Evolutionary conservation across 257 asterid species (phyloP), one percentile per base, ranked within the genome.

Genomic region (Dorcoceras hygrometricum): DNA sequence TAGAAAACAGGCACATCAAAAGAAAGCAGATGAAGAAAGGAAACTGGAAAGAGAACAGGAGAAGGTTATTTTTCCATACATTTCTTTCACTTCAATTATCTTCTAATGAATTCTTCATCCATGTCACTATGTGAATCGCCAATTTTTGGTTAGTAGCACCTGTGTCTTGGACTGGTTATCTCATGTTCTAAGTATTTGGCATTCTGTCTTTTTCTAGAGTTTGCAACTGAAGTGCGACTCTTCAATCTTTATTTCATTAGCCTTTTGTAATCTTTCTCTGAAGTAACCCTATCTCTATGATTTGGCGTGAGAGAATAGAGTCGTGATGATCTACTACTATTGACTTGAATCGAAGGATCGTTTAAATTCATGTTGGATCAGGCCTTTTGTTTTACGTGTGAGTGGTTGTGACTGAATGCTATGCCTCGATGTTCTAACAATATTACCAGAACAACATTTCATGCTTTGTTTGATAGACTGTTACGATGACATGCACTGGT

Each of bases 1-100:
- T 57, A 89, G 97, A 82, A 81, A 81, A 34, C 79, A 62, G 60
- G 78, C 78, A 43, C 76, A 73, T 48, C 74, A 51, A 71, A 77
- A 55, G 75, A 78, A 75, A 77, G 84, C 81, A 55, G 87, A 75
- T 71, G 84, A 77, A 78, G 82, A 77, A 62, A 81, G 72, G 70
- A 81, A 73, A 62, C 76, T 76, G 59, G 86, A 82, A 72, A 80
- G 83, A 68, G 81, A 82, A 73, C 76, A 78, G 81, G 93, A 83
- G 75, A 87, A 85, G 95, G 96, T 89, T 24, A 60, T 32, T 32
- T 57, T 12, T 36, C 14, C 4, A 36, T 46, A 8, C 11, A 34
- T 9, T 19, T 11, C 57, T 24, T 26, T 54, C 26, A 22, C 58
- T 55, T 32, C 29, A 18, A 54, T 51, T 39, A 3, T 23, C 54